Evolutionary conservation across 2,329 filamentous ascomycete genomes (phyloP).

Genomic region (Penicillium sp.): DNA sequence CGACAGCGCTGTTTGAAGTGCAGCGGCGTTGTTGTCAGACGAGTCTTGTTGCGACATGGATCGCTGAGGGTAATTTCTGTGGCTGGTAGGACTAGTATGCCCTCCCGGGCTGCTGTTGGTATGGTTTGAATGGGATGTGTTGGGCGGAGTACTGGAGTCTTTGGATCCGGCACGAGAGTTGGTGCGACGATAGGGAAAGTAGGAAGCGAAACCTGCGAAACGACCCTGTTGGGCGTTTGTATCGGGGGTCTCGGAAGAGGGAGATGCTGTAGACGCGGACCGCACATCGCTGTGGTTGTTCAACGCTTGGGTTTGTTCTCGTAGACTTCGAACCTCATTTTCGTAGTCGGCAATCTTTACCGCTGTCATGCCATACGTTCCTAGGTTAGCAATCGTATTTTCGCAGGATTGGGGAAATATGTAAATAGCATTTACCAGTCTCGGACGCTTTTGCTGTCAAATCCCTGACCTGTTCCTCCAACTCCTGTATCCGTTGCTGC

Average conservation of each 20-base stretch:
- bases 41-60: background rate
- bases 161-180: slow-evolving; percentile 14
- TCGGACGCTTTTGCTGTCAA: slow-evolving; percentile 51
- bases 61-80: slow-evolving; percentile 13
- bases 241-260: slow-evolving; percentile 38
- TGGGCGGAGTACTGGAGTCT: slow-evolving; percentile 16
- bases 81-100: slow-evolving; percentile 1
- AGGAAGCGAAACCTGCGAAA: slow-evolving; percentile 35
- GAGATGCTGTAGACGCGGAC: slow-evolving; percentile 24
- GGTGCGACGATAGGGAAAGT: slow-evolving; percentile 37
- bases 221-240: slow-evolving; percentile 29
- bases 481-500: slow-evolving; percentile 45
- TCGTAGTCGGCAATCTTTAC: slow-evolving; percentile 61
- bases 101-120: slow-evolving; percentile 23
- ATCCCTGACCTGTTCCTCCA: slow-evolving; percentile 53
- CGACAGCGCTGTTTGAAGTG: slow-evolving; percentile 52
- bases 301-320: slow-evolving; percentile 26
- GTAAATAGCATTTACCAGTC: slow-evolving; percentile 40
- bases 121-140: slow-evolving; percentile 25
- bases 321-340: slow-evolving; percentile 55
- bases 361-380: slow-evolving; percentile 31
- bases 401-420: background rate
- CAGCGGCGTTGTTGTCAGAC: slow-evolving; percentile 24
- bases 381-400: background rate
- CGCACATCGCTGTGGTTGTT: slow-evolving; percentile 21